These are phyloP conservation scores for Didymosphaeria variabile DNA, from an alignment of 2,329 filamentous ascomycete species.

Conservation along the genomic window DNA sequence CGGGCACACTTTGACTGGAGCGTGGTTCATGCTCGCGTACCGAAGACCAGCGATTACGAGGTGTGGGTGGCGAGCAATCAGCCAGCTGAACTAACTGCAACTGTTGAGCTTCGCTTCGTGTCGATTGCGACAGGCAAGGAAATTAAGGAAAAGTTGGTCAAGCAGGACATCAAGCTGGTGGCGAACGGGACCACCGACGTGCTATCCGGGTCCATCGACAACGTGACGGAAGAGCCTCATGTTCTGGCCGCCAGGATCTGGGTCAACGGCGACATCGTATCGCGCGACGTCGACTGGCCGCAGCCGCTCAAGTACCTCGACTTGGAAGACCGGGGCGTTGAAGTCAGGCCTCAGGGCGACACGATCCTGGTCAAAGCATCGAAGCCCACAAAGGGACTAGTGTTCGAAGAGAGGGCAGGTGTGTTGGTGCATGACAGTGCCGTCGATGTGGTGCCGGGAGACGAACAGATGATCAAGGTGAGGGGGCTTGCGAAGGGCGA, in stretches of 20 bases:
- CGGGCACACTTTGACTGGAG: conserved; percentile 69
- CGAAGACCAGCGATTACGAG: conserved; percentile 62
- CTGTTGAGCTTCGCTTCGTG: conserved; percentile 63
- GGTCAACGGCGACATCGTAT: conserved; percentile 60
- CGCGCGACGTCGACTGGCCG: conserved; percentile 68
- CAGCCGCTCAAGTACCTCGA: conserved; percentile 68
- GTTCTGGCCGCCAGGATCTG: conserved; percentile 65
- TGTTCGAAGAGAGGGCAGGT: conserved; percentile 66
- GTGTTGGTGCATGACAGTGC: conserved; percentile 65
- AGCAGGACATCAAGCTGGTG: conserved; percentile 57
- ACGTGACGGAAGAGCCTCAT: conserved; percentile 62
- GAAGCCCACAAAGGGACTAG: conserved; percentile 67
- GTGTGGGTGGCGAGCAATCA: conserved; percentile 66
- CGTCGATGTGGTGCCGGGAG: conserved; percentile 67
- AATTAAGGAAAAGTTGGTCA: conserved; percentile 60
- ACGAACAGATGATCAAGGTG: conserved; percentile 60
- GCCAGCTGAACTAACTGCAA: conserved; percentile 55
- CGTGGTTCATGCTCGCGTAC: conserved; percentile 65
- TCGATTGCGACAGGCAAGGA: conserved; percentile 64
- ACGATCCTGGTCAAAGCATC: conserved; percentile 57
- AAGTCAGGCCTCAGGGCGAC: conserved; percentile 52
- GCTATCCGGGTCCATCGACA: conserved; percentile 61
- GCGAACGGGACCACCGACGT: conserved; percentile 66
- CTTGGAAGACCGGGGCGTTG: conserved; percentile 60
- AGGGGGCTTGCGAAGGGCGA: conserved; percentile 52